Conservation (phyloP, 2,329 filamentous ascomycete genomes). For the Cadophora luteo-olivacea region DNA sequence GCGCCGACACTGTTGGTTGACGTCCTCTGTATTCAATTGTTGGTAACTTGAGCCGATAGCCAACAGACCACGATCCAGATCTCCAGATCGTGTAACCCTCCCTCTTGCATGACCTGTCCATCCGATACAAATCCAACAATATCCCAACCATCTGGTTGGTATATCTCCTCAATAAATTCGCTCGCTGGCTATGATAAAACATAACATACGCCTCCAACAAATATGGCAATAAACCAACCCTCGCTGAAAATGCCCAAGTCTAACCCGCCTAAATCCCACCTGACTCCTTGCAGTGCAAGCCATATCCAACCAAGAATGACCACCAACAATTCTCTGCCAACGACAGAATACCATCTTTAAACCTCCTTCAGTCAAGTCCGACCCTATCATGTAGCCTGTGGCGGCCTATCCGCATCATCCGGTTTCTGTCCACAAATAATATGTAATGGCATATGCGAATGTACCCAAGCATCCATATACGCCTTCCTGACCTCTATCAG, state of each 20-base stretch:
- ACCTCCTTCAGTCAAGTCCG: background rate
- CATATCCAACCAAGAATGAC: background rate
- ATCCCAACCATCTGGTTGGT: background rate
- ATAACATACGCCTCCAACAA: background rate
- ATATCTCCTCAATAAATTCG: background rate
- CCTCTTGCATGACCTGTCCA: background rate
- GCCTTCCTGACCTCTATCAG: conserved; percentile 55
- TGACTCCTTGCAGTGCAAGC: background rate
- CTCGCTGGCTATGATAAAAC: background rate
- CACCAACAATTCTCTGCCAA: background rate
- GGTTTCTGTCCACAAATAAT: conserved; percentile 62
- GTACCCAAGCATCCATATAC: conserved; percentile 49
- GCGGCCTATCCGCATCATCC: conserved; percentile 3
- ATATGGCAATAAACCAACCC: background rate
- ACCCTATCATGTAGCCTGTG: background rate
- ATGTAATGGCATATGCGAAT: conserved; percentile 62
- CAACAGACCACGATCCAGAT: background rate
- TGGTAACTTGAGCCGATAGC: background rate
- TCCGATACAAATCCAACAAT: background rate
- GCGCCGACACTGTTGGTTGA: too few species aligned
- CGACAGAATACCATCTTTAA: background rate
- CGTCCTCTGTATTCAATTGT: too few species aligned
- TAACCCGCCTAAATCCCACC: background rate
- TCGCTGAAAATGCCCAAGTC: conserved; percentile 1
- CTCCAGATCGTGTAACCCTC: conserved; percentile 4